Evolutionary conservation across 495 filamentous ascomycete species (phyloP), one percentile per base, ranked within the genome.

Genomic region (Penicillium bialowiezense): DNA sequence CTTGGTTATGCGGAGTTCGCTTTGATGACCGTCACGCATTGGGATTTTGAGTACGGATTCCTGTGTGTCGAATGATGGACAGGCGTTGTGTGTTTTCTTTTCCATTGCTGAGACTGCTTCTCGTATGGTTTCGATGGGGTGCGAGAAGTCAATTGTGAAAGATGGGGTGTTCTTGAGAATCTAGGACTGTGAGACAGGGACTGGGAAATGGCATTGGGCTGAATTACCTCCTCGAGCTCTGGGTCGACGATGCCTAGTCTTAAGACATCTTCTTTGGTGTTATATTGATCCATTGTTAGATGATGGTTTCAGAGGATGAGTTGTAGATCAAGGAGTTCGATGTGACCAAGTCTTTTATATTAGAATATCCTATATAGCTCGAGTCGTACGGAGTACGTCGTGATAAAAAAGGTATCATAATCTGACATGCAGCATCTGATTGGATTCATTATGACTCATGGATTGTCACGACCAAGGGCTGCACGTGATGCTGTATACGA

Each of bases 1-100:
- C 21, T 59, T 61, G 48, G 62, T 59, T n/a, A 73, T 58, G 36
- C 63, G 62, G 7, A 72, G 60, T 5, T 55, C 50, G 44, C 70
- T 72, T 41, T 47, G 54, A 14, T 61, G 38, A 7, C 73, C 74
- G 47, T 77, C 73, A 8, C 69, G 60, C 51, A 72, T 63, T 7
- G 64, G 55, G 24, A 78, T 77, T 58, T 40, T 63, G 44, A 51
- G 64, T 57, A 39, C 44, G 29, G 47, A 58, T 49, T 52, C 61
- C 41, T 38, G 56, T 29, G 48, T 56, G 45, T 45, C 34, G 42
- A 51, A 44, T 49, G 34, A 51, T n/a, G 57, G 52, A 17, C 46
- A 52, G 19, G 47, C 20, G 5, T 51, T 20, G 26, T 54, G 48
- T 6, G 15, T 19, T 18, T 20, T 19, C 10, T 59, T 49, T 15